Evolutionary conservation across 2,329 filamentous ascomycete species (phyloP).

Genomic region (Orbilia ellipsospora): DNA sequence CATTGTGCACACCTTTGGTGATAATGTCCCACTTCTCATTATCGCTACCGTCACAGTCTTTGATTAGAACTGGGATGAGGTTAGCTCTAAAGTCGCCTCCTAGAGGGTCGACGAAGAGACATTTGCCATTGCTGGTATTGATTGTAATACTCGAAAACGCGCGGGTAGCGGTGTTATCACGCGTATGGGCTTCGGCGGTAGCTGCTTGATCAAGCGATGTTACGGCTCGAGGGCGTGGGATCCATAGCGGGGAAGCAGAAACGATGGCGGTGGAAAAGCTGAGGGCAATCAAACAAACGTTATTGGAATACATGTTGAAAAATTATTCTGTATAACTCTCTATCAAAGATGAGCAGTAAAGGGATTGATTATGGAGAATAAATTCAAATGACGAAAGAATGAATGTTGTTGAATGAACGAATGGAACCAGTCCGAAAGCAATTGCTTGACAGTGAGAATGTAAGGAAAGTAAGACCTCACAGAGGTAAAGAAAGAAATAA

Average conservation of each 20-base stretch:
- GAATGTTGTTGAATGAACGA: slow-evolving; percentile 29
- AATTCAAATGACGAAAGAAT: slow-evolving; percentile 1
- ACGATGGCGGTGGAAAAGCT: slow-evolving; percentile 26
- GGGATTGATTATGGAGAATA: slow-evolving; percentile 11
- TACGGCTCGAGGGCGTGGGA: slow-evolving; percentile 63
- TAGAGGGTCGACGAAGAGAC: slow-evolving; percentile 67
- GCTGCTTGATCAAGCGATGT: slow-evolving; percentile 67
- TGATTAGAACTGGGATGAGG: slow-evolving; percentile 66
- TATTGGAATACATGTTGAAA: slow-evolving; percentile 48
- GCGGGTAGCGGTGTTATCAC: slow-evolving; percentile 66
- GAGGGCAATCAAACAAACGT: slow-evolving; percentile 33
- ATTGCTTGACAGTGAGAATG: slow-evolving; percentile 31
- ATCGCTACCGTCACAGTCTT: slow-evolving; percentile 64
- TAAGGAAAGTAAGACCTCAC: slow-evolving; percentile 50
- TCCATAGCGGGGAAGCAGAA: slow-evolving; percentile 31
- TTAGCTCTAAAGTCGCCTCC: slow-evolving; percentile 69
- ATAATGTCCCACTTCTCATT: slow-evolving; percentile 68
- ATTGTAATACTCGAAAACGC: slow-evolving; percentile 65
- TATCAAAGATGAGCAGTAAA: slow-evolving; percentile 20
- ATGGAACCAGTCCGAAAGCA: slow-evolving; percentile 52
- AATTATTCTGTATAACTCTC: slow-evolving; percentile 7
- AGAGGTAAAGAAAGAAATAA: slow-evolving; percentile 34
- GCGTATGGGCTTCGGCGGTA: slow-evolving; percentile 66
- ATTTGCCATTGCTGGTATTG: slow-evolving; percentile 66
- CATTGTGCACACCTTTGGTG: slow-evolving; percentile 67